Evolutionary conservation across 139 green algal genomes (phyloP), one percentile per base, ranked within the genome.

Genomic region (Deuterostichococcus epilithicus): DNA sequence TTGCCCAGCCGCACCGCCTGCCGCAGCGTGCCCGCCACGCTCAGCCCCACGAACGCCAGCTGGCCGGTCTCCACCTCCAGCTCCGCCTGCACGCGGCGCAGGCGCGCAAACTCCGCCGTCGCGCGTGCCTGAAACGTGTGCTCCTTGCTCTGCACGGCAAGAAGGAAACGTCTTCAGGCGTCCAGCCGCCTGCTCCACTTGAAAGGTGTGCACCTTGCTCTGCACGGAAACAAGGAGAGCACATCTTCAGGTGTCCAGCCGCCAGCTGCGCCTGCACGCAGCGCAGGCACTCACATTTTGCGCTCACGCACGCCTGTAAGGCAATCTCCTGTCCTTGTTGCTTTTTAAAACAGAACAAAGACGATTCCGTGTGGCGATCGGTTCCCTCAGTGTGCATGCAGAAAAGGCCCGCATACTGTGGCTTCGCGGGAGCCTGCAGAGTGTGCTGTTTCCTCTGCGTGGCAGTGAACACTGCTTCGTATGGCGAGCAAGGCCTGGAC

Each of bases 21-120:
- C 25, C 68, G 73, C 36, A 92, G 32, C 3, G 88, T 92, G 76
- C 81, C 84, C 2, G 74, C 76, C 26, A 91, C 33, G 74, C 77
- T 88, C 13, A 91, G 84, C 18, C 87, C 87, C 69, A 90, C 76
- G 47, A 93, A 91, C 32, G 89, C 76, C 5, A 81, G 72, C 72
- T 92, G 85, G 22, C 85, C 90, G 5, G 86, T 92, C 76, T 90
- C 87, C 1, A 69, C 63, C 75, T 95, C 87, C 75, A 95, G 77
- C 26, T 83, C 76, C 0, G 74, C 76, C 77, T 94, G 90, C 78
- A 89, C 78, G 37, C 80, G 80, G 20, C 86, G 74, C 70, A 94
- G 72, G 4, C 38, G 25, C 13, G 82, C 81, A 28, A 82, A 78
- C 67, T 92, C 87, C 0, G 74, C 70, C n/a, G 81, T 80, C 22